These are phyloP conservation scores for Neurospora sp. DNA, from an alignment of 495 filamentous ascomycete species.

Conservation along the genomic window DNA sequence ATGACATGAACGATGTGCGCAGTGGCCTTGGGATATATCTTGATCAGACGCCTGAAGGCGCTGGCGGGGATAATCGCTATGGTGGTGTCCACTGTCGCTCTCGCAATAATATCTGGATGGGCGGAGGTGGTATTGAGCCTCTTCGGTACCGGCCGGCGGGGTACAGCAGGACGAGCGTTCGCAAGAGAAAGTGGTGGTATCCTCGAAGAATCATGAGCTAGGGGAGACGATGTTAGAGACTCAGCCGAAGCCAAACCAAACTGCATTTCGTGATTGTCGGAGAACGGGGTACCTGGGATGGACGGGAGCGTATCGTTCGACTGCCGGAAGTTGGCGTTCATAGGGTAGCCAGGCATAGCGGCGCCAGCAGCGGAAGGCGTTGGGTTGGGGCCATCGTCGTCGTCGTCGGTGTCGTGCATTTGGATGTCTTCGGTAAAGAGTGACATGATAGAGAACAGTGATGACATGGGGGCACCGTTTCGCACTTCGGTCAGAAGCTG, in stretches of 20 bases:
- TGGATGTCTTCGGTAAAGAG: slow-evolving; percentile 93
- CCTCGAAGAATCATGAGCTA: slow-evolving; percentile 18
- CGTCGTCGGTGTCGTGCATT: slow-evolving; percentile 52
- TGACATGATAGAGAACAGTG: slow-evolving; percentile 90
- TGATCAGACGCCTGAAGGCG: slow-evolving; percentile 86
- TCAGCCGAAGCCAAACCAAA: slow-evolving; percentile 14
- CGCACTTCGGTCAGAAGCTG: slow-evolving; percentile 95
- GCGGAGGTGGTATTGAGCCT: slow-evolving; percentile 58
- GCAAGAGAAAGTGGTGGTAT: slow-evolving; percentile 73
- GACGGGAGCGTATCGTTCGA: slow-evolving; percentile 26
- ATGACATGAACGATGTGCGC: slow-evolving; percentile 98
- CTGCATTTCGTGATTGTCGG: slow-evolving; percentile 20
- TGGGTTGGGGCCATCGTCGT: slow-evolving; percentile 16
- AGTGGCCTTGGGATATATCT: slow-evolving; percentile 89
- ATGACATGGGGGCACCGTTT: slow-evolving; percentile 97
- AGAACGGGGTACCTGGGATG: slow-evolving; percentile 20
- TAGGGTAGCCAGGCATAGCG: slow-evolving; percentile 23
- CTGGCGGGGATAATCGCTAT: slow-evolving; percentile 97
- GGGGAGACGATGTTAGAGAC: slow-evolving; percentile 10
- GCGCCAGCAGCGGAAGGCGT: slow-evolving; percentile 5
- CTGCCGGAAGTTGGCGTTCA: slow-evolving; percentile 38
- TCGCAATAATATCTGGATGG: slow-evolving; percentile 91
- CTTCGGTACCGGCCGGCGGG: slow-evolving; percentile 26
- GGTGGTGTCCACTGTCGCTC: slow-evolving; percentile 94
- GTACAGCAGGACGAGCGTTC: slow-evolving; percentile 17